phyloP scores from a whole-genome alignment of 129 eudicot genomes.

The Flaveria sonorensis region DNA sequence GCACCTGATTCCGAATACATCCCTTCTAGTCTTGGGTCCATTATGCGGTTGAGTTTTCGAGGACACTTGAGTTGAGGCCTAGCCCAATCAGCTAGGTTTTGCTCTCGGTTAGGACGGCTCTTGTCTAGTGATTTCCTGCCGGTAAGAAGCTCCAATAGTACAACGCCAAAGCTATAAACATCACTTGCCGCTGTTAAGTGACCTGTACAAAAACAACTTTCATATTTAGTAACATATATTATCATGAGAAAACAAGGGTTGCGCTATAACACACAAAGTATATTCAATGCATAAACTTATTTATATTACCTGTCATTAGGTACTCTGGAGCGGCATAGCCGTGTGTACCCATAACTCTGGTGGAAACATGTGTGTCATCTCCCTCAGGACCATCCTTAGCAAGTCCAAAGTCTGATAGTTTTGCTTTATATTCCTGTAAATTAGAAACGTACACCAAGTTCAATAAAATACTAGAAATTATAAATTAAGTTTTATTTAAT shows the following conservation, averaged over 20 bases:
- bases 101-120: slow-evolving; percentile 71
- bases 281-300: not conserved
- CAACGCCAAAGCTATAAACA: slow-evolving; percentile 87
- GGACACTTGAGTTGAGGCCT: slow-evolving; percentile 57
- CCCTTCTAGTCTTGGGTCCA: slow-evolving; percentile 88
- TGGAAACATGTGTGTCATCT: slow-evolving; percentile 89
- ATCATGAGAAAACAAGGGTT: not conserved
- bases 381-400: slow-evolving; percentile 97
- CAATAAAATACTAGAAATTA: not conserved
- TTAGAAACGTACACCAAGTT: not conserved
- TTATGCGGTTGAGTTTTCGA: slow-evolving; percentile 54
- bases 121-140: slow-evolving; percentile 80
- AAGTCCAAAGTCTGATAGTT: slow-evolving; percentile 86
- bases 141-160: slow-evolving; percentile 74
- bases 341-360: slow-evolving; percentile 93
- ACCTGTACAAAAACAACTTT: slow-evolving; percentile 41
- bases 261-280: not conserved
- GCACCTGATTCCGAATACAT: slow-evolving; percentile 70
- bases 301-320: slow-evolving; percentile 72
- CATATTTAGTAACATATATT: slow-evolving; percentile 19
- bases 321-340: slow-evolving; percentile 96
- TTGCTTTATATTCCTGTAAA: slow-evolving; percentile 73
- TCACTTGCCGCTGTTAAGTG: slow-evolving; percentile 94
- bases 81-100: slow-evolving; percentile 82
- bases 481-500: not conserved